Evolutionary conservation across 2,329 filamentous ascomycete species (phyloP).

Genomic region (Phaeoacremonium minimum): DNA sequence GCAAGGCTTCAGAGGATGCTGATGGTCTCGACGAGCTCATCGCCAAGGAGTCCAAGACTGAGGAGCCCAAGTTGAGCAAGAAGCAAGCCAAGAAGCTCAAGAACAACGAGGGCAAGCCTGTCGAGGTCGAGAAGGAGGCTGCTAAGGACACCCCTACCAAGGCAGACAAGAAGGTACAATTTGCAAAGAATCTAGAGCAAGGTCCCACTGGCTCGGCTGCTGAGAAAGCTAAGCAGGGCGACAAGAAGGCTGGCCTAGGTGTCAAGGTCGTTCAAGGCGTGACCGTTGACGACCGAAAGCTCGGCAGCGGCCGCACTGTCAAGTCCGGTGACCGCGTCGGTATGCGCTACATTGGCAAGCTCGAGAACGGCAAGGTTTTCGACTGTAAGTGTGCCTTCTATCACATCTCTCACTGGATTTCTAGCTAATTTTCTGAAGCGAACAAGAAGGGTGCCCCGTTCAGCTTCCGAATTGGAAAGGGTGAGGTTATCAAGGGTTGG

Average conservation of each 20-base stretch:
- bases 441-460: constrained; percentile 99
- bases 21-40: constrained; percentile 81
- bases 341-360: constrained; percentile 98
- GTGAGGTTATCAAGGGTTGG: constrained; percentile 99
- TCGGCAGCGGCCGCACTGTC: constrained; percentile 75
- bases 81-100: constrained; percentile 98
- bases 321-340: constrained; percentile 89
- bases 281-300: constrained; percentile 91
- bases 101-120: constrained; percentile 94
- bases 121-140: constrained; percentile 54
- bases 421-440: constrained; percentile 45
- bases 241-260: constrained; percentile 53
- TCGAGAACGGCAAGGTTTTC: constrained; percentile 90
- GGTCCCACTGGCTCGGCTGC: constrained; percentile 73
- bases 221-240: constrained; percentile 29
- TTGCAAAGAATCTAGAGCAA: constrained; percentile 98
- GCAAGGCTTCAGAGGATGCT: constrained; percentile 67
- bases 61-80: constrained; percentile 80
- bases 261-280: constrained; percentile 84
- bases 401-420: not conserved
- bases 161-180: constrained; percentile 93
- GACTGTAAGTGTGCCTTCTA: constrained; percentile 62
- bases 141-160: constrained; percentile 52
- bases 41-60: constrained; percentile 62
- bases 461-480: constrained; percentile 87